Conservation (phyloP, 1,139 yeast genomes). For the Kodamaea sp. region DNA sequence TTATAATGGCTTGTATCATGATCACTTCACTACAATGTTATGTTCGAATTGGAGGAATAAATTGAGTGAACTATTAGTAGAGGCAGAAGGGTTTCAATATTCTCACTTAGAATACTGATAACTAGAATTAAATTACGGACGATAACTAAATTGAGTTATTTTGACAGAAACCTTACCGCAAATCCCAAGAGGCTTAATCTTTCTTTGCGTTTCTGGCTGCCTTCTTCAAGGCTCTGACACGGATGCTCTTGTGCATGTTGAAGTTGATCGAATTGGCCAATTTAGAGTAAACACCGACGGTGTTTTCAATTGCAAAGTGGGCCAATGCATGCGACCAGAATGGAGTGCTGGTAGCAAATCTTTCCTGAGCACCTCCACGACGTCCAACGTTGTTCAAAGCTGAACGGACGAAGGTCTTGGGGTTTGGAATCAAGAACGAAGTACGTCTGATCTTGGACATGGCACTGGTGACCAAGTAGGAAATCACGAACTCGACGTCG, state of each 20-base stretch:
- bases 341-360: slow-evolving; percentile 86
- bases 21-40: no score
- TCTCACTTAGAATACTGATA: no score
- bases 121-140: background rate
- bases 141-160: background rate
- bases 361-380: slow-evolving; percentile 89
- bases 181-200: slow-evolving; percentile 13
- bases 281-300: slow-evolving; percentile 79
- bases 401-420: slow-evolving; percentile 72
- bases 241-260: slow-evolving; percentile 76
- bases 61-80: no score
- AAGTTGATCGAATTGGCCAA: slow-evolving; percentile 68
- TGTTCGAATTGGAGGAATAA: no score
- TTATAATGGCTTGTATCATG: no score
- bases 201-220: slow-evolving; percentile 49
- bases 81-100: no score
- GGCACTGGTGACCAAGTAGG: slow-evolving; percentile 92
- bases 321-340: slow-evolving; percentile 92
- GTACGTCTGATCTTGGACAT: slow-evolving; percentile 91
- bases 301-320: slow-evolving; percentile 79
- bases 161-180: no score
- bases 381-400: slow-evolving; percentile 73
- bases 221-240: slow-evolving; percentile 80
- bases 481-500: slow-evolving; percentile 83
- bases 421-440: slow-evolving; percentile 77